Evolutionary conservation across 2,329 filamentous ascomycete genomes (phyloP).

Genomic region (Fusarium sp.): DNA sequence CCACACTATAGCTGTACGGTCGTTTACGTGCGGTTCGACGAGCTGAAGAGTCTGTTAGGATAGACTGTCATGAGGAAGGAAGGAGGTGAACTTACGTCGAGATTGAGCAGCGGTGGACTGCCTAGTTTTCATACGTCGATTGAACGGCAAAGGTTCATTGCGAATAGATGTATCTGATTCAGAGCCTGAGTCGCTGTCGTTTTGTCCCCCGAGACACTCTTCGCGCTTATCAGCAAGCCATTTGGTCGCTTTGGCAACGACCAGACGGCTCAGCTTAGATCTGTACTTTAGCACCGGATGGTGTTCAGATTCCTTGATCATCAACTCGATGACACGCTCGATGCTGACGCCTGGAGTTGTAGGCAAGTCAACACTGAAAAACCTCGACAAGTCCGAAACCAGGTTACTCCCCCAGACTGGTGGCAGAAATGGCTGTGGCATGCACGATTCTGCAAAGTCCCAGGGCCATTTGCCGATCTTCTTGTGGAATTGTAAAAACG

Average conservation of each 20-base stretch:
- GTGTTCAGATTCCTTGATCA: not conserved
- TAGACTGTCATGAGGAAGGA: not conserved
- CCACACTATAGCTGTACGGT: too few relatives aligned
- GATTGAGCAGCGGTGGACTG: too few relatives aligned
- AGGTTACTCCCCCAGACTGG: too few relatives aligned
- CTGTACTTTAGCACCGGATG: accelerated
- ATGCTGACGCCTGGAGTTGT: not conserved
- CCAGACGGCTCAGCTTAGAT: not conserved
- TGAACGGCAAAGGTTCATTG: not conserved
- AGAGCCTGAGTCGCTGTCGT: not conserved
- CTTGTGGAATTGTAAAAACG: too few relatives aligned
- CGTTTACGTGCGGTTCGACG: not conserved
- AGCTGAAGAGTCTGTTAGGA: not conserved
- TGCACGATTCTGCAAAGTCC: not conserved
- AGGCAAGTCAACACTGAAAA: not conserved
- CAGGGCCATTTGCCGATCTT: constrained; percentile 32
- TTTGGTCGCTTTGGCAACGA: not conserved
- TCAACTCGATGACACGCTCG: not conserved
- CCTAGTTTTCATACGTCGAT: too few relatives aligned
- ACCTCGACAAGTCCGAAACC: too few relatives aligned
- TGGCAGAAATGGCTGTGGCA: not conserved
- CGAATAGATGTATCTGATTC: not conserved
- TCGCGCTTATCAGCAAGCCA: constrained; percentile 12
- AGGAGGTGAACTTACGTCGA: not conserved
- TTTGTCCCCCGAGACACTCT: too few relatives aligned